Evolutionary conservation across 75 land plant genomes (phyloP).

Genomic region (Picea sitchensis): DNA sequence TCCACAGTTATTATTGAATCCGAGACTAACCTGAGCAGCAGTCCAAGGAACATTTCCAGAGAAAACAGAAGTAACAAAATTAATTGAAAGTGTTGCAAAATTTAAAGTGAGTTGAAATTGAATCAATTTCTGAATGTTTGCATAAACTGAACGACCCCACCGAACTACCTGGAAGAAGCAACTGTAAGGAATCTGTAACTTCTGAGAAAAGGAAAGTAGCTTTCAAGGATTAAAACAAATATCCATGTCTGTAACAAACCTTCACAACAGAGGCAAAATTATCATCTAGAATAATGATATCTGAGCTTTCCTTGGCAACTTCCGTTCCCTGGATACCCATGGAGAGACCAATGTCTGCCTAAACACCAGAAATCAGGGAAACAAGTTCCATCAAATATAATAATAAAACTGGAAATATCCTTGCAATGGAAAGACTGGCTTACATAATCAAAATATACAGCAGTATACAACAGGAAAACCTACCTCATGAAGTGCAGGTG

Average conservation of each 20-base stretch:
- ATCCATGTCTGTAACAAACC: constrained; percentile 27
- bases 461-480: neutral
- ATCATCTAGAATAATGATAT: constrained; percentile 94
- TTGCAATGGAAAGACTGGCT: constrained; percentile 30
- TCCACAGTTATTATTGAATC: constrained; percentile 42
- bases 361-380: constrained; percentile 7
- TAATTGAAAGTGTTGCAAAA: constrained; percentile 84
- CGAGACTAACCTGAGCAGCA: constrained; percentile 81
- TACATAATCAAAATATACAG: constrained; percentile 52
- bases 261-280: constrained; percentile 99
- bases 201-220: constrained; percentile 33
- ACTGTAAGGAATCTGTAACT: constrained; percentile 84
- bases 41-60: constrained; percentile 85
- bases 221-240: neutral
- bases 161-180: constrained; percentile 69
- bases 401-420: constrained; percentile 34
- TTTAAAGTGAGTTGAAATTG: constrained; percentile 97
- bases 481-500: constrained; percentile 98
- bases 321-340: constrained; percentile 99
- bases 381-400: constrained; percentile 37
- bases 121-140: constrained; percentile 96
- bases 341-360: constrained; percentile 97
- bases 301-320: constrained; percentile 98
- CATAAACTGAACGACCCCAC: constrained; percentile 98
- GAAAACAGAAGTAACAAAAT: constrained; percentile 83